Base-by-base conservation (phyloP, 768 basidiomycete genomes). In the Russula griseocarnosa region DNA sequence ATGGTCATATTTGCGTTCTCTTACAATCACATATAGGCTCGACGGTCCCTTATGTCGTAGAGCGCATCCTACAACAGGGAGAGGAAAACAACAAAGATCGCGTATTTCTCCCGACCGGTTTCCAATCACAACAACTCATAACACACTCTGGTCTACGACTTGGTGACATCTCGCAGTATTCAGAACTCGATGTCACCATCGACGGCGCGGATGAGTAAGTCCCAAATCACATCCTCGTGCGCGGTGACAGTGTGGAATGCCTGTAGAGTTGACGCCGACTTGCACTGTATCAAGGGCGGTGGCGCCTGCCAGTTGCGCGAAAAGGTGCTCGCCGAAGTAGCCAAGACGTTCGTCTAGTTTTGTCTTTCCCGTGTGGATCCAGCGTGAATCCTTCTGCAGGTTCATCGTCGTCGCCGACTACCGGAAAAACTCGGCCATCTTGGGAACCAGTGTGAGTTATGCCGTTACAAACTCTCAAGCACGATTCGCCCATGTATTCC, bases 281-380 rank as follows among this genome's bases (percentile, higher is more conserved):
- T 99, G 57, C 95, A 98, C 75, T 90, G 90, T 66, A 95, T 99
- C 77, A 98, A 99, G 76, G 96, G 92, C 8, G 96, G 96, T 61
- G 96, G 96, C 3, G 96, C 94, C 1, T 98, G 96, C 73, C 97
- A 98, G 69, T 77, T 98, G 38, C 84, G 95, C 32, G 97, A 99
- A 77, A 99, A 99, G 74, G 94, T 99, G 8, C 83, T 99, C 16
- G 97, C 97, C 1, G 97, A 99, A 74, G 95, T 94, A 36, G 97
- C 97, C 13, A 82, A 82, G 65, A 93, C 89, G 85, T 92, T 61
- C 63, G 86, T 77, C 11, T 50, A 9, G n/a, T n/a, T 63, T 42
- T 56, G 49, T 58, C 36, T 56, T 47, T 26, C 52, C 18, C 30
- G 16, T 11, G 22, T 26, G 18, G 36, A 42, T 14, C 28, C n/a